A percentile compares a stretch with the other conserved stretches of the same genome.
Conservation (phyloP, 306 rosid genomes). For the Leucaena leucocephala region DNA sequence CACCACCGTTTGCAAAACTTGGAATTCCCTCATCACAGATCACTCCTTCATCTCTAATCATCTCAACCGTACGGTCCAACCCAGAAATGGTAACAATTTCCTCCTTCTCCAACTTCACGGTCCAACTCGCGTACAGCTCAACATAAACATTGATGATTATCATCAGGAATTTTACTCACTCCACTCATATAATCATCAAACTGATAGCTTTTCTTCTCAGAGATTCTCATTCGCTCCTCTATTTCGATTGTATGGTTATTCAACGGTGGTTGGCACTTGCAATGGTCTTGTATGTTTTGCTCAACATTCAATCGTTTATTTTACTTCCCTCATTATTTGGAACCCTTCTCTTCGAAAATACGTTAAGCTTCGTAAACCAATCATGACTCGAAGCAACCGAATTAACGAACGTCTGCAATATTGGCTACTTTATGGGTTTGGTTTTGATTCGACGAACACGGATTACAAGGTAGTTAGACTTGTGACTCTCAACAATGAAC, state of each 20-base stretch:
- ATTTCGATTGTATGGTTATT: neutral
- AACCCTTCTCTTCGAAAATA: constrained; percentile 19
- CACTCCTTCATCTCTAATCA: neutral
- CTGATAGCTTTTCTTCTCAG: neutral
- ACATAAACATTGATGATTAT: neutral
- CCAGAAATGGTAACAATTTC: neutral
- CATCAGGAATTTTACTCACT: neutral
- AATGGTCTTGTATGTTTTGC: constrained; percentile 13
- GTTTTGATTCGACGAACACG: neutral
- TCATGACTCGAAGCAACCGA: neutral
- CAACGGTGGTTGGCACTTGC: neutral
- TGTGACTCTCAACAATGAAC: neutral
- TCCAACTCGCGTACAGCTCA: neutral
- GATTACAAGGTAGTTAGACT: neutral
- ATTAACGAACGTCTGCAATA: neutral
- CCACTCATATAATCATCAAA: neutral
- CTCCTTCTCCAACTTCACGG: neutral
- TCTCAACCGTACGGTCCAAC: neutral
- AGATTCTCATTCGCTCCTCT: neutral
- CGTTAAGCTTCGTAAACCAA: neutral
- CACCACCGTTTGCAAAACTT: neutral
- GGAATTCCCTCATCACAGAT: neutral
- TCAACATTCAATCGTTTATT: rapidly evolving
- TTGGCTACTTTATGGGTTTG: neutral
- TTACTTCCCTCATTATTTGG: neutral